Conservation (phyloP, 176 grass and related monocot species). For the Saccharum officinarum region DNA sequence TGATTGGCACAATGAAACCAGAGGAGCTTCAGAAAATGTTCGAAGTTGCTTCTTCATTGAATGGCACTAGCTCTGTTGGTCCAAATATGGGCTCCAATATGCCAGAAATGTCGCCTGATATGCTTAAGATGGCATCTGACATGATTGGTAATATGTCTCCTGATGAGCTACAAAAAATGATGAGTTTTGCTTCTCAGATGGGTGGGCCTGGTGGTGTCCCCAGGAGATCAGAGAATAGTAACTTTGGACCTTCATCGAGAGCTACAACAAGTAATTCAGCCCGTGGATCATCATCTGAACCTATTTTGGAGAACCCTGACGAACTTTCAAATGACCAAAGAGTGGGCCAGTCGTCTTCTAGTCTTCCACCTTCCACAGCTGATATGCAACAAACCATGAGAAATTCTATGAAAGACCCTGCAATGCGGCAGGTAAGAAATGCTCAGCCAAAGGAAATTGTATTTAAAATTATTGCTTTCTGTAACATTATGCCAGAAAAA, state of each 20-base stretch:
- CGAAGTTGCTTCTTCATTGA: slow-evolving; percentile 74
- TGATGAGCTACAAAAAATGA: slow-evolving; percentile 82
- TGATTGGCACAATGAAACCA: slow-evolving; percentile 84
- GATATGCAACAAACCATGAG: slow-evolving; percentile 74
- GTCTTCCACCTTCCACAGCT: slow-evolving; percentile 46
- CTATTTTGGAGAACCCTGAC: slow-evolving; percentile 17
- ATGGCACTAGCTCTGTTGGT: slow-evolving; percentile 45
- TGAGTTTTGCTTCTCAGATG: slow-evolving; percentile 67
- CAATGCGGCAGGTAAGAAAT: slow-evolving; percentile 80
- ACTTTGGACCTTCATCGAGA: slow-evolving; percentile 39
- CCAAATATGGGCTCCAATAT: slow-evolving; percentile 66
- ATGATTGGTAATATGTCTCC: slow-evolving; percentile 87
- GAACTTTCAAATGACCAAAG: slow-evolving; percentile 41
- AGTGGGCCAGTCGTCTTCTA: slow-evolving; percentile 51
- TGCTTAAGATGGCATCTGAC: slow-evolving; percentile 86
- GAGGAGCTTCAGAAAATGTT: slow-evolving; percentile 96
- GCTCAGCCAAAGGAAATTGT: slow-evolving; percentile 17
- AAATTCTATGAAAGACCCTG: slow-evolving; percentile 90
- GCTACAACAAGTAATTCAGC: slow-evolving; percentile 11
- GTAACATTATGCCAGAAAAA: background rate
- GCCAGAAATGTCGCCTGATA: slow-evolving; percentile 91
- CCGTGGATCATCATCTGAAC: slow-evolving; percentile 31
- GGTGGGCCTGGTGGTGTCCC: slow-evolving; percentile 47
- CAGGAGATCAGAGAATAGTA: slow-evolving; percentile 37
- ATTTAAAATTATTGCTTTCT: background rate